phyloP scores from a whole-genome alignment of 306 rosid species.

The Carpinus fangiana region DNA sequence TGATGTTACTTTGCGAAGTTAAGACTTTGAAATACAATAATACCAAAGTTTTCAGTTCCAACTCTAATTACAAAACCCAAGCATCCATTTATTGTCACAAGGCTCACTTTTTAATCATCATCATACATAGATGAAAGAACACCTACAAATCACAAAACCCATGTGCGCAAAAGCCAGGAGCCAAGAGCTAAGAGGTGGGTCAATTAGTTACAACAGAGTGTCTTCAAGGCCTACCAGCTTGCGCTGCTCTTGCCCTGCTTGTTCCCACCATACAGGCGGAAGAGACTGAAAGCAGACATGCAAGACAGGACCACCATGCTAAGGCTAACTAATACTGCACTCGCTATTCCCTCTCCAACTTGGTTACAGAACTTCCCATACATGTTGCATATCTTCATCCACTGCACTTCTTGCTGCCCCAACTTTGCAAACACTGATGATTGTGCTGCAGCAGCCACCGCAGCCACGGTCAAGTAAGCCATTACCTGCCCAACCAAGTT shows the following conservation, averaged over 20 bases:
- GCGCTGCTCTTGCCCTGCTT: constrained; percentile 38
- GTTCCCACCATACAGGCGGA: constrained; percentile 71
- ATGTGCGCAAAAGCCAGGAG: neutral
- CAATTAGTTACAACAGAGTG: neutral
- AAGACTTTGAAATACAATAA: too few species aligned
- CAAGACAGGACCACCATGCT: constrained; percentile 63
- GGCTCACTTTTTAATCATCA: constrained; percentile 4
- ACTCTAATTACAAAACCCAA: too few species aligned
- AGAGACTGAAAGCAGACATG: constrained; percentile 82
- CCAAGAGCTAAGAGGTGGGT: neutral
- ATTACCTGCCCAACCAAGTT: constrained; percentile 47
- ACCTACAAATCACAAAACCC: constrained; percentile 21
- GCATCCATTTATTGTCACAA: neutral
- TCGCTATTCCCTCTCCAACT: constrained; percentile 76
- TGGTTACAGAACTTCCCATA: constrained; percentile 88
- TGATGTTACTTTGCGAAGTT: too few species aligned
- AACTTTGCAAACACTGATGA: constrained; percentile 65
- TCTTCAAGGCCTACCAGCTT: constrained; percentile 37
- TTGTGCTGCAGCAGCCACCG: constrained; percentile 65
- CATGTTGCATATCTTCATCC: constrained; percentile 74
- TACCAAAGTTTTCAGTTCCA: too few species aligned
- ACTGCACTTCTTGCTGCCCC: constrained; percentile 82
- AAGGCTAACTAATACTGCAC: constrained; percentile 60
- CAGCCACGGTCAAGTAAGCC: constrained; percentile 71
- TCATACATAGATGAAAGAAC: constrained; percentile 13